Evolutionary conservation across 371 early-diverging fungal species (phyloP).

Genomic region (Syncephalastrum sp.): DNA sequence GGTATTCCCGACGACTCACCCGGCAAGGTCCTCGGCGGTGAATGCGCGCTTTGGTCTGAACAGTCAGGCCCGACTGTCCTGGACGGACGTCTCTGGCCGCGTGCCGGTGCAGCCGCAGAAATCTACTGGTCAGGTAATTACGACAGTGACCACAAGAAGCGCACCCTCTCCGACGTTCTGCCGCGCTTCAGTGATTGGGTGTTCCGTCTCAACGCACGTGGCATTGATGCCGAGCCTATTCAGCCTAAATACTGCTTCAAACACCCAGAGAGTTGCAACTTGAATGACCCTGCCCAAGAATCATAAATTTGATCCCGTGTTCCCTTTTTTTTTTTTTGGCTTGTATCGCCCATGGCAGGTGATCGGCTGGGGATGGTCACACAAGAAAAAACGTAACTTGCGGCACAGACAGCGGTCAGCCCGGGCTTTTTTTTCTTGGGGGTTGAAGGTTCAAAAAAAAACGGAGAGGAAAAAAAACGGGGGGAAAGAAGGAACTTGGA

Average conservation of each 20-base stretch:
- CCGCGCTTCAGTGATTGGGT: conserved; percentile 44
- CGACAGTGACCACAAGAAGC: conserved; percentile 47
- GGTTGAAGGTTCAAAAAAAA: too few species aligned
- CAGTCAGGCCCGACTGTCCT: conserved; percentile 62
- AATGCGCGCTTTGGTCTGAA: conserved; percentile 73
- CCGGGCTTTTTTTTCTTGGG: too few species aligned
- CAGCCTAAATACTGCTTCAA: conserved; percentile 72
- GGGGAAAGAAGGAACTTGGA: too few species aligned
- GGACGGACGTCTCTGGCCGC: conserved; percentile 72
- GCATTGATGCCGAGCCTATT: conserved; percentile 64
- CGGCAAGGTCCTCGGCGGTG: conserved; percentile 44
- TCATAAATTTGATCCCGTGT: too few species aligned
- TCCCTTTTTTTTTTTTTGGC: too few species aligned
- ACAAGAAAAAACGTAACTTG: too few species aligned
- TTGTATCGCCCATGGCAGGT: too few species aligned
- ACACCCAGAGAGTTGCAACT: conserved; percentile 67
- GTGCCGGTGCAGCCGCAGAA: conserved; percentile 72
- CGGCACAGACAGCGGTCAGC: too few species aligned
- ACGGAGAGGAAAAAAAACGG: too few species aligned
- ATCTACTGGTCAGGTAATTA: conserved; percentile 74
- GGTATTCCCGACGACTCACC: conserved; percentile 52
- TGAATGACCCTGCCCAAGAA: conserved; percentile 13
- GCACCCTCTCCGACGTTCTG: conserved; percentile 26
- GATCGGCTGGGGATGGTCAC: too few species aligned
- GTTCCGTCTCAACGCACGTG: conserved; percentile 62